These are phyloP conservation scores for Cytospora chrysosperma DNA, from an alignment of 2,329 filamentous ascomycete genomes.

Conservation along the genomic window DNA sequence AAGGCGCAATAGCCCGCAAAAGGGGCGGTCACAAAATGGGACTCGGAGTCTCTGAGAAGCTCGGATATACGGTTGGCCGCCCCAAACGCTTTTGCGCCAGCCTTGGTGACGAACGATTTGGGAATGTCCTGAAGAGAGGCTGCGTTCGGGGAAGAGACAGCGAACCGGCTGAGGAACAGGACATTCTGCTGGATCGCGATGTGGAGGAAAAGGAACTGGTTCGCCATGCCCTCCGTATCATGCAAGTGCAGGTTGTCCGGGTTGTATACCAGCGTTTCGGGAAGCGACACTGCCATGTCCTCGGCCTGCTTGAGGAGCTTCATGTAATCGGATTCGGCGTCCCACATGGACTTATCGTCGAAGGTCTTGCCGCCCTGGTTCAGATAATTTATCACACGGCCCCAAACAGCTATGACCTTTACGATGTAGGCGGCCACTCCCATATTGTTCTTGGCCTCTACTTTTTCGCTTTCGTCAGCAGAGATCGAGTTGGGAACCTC, in stretches of 20 bases:
- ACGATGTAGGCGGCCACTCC: slow-evolving; percentile 91
- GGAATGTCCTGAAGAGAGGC: slow-evolving; percentile 69
- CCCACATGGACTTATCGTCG: slow-evolving; percentile 79
- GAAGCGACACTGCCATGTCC: slow-evolving; percentile 67
- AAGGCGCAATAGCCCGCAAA: slow-evolving; percentile 96
- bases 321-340: slow-evolving; percentile 72
- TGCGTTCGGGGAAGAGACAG: slow-evolving; percentile 67
- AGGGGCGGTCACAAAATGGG: slow-evolving; percentile 79
- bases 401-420: slow-evolving; percentile 83
- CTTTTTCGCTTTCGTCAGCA: slow-evolving; percentile 61
- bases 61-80: slow-evolving; percentile 86
- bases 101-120: slow-evolving; percentile 72
- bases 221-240: slow-evolving; percentile 78
- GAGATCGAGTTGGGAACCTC: slow-evolving; percentile 62
- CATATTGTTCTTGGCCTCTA: slow-evolving; percentile 79
- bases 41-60: slow-evolving; percentile 76
- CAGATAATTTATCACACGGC: slow-evolving; percentile 82
- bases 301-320: slow-evolving; percentile 69
- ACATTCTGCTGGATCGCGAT: slow-evolving; percentile 86
- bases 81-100: slow-evolving; percentile 72
- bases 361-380: slow-evolving; percentile 84
- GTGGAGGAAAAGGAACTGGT: slow-evolving; percentile 91
- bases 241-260: slow-evolving; percentile 82
- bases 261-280: slow-evolving; percentile 70
- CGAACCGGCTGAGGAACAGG: slow-evolving; percentile 86